These are phyloP conservation scores for Halophytophthora batemanensis DNA, from an alignment of 352 stramenopile species.

Conservation along the genomic window DNA sequence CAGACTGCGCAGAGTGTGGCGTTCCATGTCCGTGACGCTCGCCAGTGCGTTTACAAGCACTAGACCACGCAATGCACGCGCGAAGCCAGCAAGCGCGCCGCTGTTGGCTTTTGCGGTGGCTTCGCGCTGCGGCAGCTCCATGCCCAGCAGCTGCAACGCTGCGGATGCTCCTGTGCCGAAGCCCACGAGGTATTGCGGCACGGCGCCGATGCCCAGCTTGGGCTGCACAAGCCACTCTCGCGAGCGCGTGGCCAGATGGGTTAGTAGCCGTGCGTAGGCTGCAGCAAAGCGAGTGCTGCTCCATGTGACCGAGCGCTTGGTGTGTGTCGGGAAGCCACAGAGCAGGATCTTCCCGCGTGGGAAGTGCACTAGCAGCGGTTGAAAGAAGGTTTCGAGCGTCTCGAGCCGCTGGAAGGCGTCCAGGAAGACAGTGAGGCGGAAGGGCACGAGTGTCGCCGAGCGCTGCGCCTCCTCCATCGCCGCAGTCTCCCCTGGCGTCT, in stretches of 20 bases:
- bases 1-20: slow-evolving; percentile 17
- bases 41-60: slow-evolving; percentile 54
- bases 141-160: slow-evolving; percentile 46
- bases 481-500: slow-evolving; percentile 8
- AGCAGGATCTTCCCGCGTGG: slow-evolving; percentile 62
- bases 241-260: slow-evolving; percentile 44
- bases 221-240: slow-evolving; percentile 75
- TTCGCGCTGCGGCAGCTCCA: slow-evolving; percentile 35
- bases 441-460: slow-evolving; percentile 14
- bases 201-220: slow-evolving; percentile 52
- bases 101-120: slow-evolving; percentile 7
- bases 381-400: slow-evolving; percentile 59
- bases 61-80: slow-evolving; percentile 38
- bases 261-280: slow-evolving; percentile 46
- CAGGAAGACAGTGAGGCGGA: slow-evolving; percentile 64
- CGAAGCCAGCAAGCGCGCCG: slow-evolving; percentile 37
- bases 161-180: slow-evolving; percentile 57
- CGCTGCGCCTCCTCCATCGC: slow-evolving; percentile 10
- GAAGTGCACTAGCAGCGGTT: slow-evolving; percentile 50
- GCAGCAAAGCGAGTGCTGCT: slow-evolving; percentile 47
- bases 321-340: slow-evolving; percentile 50
- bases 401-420: slow-evolving; percentile 65
- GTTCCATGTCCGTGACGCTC: slow-evolving; percentile 21
- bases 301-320: slow-evolving; percentile 33
- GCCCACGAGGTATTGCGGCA: slow-evolving; percentile 63